Base-by-base conservation (phyloP, 2,329 filamentous ascomycete genomes). In the Aspergillus sp. region DNA sequence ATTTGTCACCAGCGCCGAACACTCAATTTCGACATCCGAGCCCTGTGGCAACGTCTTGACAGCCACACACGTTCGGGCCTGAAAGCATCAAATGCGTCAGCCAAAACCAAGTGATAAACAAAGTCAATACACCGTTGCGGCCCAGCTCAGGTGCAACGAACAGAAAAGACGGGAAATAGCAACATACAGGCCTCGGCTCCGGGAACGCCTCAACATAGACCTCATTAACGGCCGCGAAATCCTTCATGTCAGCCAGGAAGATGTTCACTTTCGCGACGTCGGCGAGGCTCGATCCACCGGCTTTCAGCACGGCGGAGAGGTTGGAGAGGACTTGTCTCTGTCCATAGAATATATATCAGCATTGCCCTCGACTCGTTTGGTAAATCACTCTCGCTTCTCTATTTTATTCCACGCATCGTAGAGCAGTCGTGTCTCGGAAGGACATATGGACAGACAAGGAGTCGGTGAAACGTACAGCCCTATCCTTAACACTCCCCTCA, bases 141-240 rank as follows among this genome's bases (percentile, higher is more conserved):
- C 25, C 25, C 25, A 28, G 6, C 25, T 28, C 25, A 28, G 25
- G 6, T 7, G 25, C 25, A 28, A 41, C 2, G 4, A 5, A 13
- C 7, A 7, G 9, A 25, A 45, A 61, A n/a, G n/a, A 47, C 22
- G 23, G 31, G 51, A 17, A 60, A 60, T 58, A 54, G 4, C 25
- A 63, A 66, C 69, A 59, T 54, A 73, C 72, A 28, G 71, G 72
- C 62, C 68, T 70, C 2, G 69, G 67, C 55, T 69, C 68, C 45
- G 50, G 56, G 51, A 74, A 74, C 38, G 67, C 67, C n/a, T 63
- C 59, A 23, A 59, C 54, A 41, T 95, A 96, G 76, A 92, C 89
- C 71, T 84, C 83, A 80, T 96, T 96, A 87, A 96, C 91, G 76
- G 87, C 87, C 75, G 77, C 79, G 69, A 89, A 90, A 72, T 90